Percentiles rank a stretch among this genome's conserved stretches.
Evolutionary conservation across 192 early-diverging fungal genomes (phyloP).

Genomic region (Dimargaris xerosporica): DNA sequence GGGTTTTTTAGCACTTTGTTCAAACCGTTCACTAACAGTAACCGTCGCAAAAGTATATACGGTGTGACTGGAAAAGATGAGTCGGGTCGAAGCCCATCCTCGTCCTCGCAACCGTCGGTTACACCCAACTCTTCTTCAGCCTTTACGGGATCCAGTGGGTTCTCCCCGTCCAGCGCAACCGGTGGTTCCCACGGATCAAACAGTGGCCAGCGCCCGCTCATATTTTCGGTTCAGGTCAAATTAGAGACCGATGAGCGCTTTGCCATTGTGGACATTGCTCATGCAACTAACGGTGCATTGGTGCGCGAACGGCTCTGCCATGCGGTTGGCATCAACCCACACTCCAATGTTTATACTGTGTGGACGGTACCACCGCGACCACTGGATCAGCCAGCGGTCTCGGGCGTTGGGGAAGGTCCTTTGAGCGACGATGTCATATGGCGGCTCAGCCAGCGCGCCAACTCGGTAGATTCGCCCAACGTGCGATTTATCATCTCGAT

Average conservation of each 20-base stretch:
- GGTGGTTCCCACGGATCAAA: neutral
- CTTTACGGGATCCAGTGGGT: neutral
- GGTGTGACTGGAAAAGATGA: neutral
- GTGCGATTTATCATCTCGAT: constrained; percentile 3
- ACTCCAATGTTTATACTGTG: neutral
- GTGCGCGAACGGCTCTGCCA: constrained; percentile 5
- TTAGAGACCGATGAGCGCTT: neutral
- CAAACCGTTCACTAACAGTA: neutral
- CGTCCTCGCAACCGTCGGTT: no score
- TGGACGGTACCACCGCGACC: neutral
- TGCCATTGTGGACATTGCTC: neutral
- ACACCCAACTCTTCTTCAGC: neutral
- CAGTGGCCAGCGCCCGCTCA: neutral
- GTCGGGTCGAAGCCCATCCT: no score
- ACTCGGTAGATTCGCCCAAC: neutral
- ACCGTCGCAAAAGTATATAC: constrained; percentile 5
- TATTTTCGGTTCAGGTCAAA: constrained; percentile 1
- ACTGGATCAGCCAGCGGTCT: neutral
- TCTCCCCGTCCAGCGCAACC: neutral
- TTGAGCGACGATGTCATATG: constrained; percentile 10
- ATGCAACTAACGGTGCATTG: neutral
- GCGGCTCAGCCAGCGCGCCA: neutral
- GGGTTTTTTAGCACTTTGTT: constrained; percentile 9
- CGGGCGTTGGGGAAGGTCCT: neutral
- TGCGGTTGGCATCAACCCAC: neutral